phyloP scores from a whole-genome alignment of 768 basidiomycete genomes.

The Mycena albidolilacea region DNA sequence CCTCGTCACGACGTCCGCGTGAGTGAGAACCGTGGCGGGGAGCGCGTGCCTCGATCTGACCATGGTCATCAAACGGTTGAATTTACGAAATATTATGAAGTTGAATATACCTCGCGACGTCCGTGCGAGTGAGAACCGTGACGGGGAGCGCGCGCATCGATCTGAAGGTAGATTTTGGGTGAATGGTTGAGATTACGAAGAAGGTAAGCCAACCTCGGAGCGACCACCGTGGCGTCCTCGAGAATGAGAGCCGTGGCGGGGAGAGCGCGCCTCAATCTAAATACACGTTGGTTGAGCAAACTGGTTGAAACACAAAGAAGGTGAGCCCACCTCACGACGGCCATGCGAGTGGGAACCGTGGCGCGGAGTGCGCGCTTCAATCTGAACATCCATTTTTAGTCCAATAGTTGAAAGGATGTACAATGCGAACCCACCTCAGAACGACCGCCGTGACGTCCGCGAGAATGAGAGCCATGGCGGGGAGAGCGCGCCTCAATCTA shows the following conservation, averaged over 20 bases:
- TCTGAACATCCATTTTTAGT: background rate
- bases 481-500: background rate
- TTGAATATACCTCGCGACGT: conserved; percentile 3
- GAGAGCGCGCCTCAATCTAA: conserved; percentile 2
- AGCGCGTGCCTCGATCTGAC: background rate
- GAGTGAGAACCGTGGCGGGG: conserved; percentile 21
- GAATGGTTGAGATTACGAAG: background rate
- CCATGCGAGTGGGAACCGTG: conserved; percentile 22
- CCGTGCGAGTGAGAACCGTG: conserved; percentile 21
- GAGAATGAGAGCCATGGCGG: conserved; percentile 18
- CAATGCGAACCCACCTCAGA: no score
- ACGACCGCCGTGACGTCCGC: background rate
- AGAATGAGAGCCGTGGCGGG: conserved; percentile 14
- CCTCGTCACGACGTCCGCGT: conserved; percentile 5
- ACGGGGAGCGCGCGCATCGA: conserved; percentile 23
- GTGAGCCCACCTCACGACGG: background rate
- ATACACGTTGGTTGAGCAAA: background rate
- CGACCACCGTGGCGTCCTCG: conserved; percentile 16
- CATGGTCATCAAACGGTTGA: background rate
- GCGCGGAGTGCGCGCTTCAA: conserved; percentile 24
- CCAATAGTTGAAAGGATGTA: no score
- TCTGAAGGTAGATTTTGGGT: background rate
- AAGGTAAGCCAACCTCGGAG: background rate
- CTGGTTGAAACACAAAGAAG: background rate
- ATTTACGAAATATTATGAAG: background rate